Evolutionary conservation across 306 rosid species (phyloP).

Genomic region (Hippophae rhamnoides): DNA sequence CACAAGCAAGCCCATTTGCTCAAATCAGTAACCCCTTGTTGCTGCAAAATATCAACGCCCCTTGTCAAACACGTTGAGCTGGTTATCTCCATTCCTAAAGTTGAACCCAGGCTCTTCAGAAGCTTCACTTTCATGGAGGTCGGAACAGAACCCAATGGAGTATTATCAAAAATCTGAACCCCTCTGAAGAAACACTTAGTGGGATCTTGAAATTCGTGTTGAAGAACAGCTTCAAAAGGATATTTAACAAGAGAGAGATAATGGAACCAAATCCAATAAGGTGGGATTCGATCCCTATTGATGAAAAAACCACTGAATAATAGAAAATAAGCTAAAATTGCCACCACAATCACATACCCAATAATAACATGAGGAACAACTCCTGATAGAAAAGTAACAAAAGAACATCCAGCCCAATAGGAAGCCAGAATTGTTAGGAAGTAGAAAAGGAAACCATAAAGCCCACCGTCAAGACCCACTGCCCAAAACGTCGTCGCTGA

Average conservation of each 20-base stretch:
- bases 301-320: conserved; percentile 93
- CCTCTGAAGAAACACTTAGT: conserved; percentile 68
- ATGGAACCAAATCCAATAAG: conserved; percentile 93
- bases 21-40: conserved; percentile 60
- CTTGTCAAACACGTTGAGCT: conserved; percentile 73
- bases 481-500: conserved; percentile 71
- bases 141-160: conserved; percentile 50
- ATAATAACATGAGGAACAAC: conserved; percentile 92
- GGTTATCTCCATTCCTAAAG: conserved; percentile 51
- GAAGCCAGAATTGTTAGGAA: conserved; percentile 57
- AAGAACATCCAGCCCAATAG: conserved; percentile 89
- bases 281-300: conserved; percentile 63
- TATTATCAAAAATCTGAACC: conserved; percentile 71
- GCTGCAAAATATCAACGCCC: conserved; percentile 55
- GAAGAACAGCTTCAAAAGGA: conserved; percentile 73
- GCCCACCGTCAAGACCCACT: conserved; percentile 83
- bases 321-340: conserved; percentile 75
- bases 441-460: conserved; percentile 52
- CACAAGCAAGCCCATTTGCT: conserved; percentile 80
- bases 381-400: conserved; percentile 79
- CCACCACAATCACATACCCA: conserved; percentile 81
- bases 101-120: conserved; percentile 49
- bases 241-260: conserved; percentile 74
- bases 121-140: conserved; percentile 40
- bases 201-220: conserved; percentile 53